Percentiles rank a stretch among this genome's conserved stretches.
phyloP scores from a whole-genome alignment of 2,329 filamentous ascomycete species.

The Aspergillus sp. region DNA sequence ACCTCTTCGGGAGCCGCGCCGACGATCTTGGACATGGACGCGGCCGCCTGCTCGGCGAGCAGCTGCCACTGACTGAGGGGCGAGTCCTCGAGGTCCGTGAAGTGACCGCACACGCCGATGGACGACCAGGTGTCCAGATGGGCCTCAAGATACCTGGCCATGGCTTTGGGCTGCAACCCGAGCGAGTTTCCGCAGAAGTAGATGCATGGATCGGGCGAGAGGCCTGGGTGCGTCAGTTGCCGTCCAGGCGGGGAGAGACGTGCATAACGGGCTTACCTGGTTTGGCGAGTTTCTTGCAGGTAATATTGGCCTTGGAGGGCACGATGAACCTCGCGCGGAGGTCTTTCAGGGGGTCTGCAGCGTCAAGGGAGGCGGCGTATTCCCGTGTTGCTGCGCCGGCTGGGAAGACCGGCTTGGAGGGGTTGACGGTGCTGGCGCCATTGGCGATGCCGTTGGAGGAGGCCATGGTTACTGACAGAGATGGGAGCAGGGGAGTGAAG shows the following conservation, averaged over 20 bases:
- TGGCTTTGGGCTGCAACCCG: conserved; percentile 67
- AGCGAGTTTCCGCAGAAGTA: conserved; percentile 88
- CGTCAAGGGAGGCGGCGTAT: conserved; percentile 46
- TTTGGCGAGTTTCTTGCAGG: conserved; percentile 49
- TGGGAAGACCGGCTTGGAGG: conserved; percentile 20
- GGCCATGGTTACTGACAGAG: too few relatives aligned
- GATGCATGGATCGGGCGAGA: conserved; percentile 38
- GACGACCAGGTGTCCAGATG: conserved; percentile 76
- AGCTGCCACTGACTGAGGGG: conserved; percentile 65
- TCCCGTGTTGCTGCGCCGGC: conserved; percentile 22
- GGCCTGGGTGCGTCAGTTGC: conserved; percentile 12
- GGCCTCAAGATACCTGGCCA: conserved; percentile 54
- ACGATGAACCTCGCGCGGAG: conserved; percentile 66
- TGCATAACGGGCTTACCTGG: conserved; percentile 15
- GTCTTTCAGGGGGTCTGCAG: conserved; percentile 48
- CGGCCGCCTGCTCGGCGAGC: conserved; percentile 64
- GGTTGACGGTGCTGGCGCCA: too few relatives aligned
- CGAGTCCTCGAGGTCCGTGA: conserved; percentile 57
- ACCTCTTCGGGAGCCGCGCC: conserved; percentile 64
- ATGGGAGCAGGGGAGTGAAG: too few relatives aligned
- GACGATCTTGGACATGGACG: conserved; percentile 60
- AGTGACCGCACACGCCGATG: conserved; percentile 76
- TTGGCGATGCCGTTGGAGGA: too few relatives aligned
- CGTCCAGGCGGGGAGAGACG: not conserved
- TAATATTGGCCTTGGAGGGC: conserved; percentile 63